These are phyloP conservation scores for Closterium sp. DNA, from an alignment of 139 green algal species.

Conservation along the genomic window DNA sequence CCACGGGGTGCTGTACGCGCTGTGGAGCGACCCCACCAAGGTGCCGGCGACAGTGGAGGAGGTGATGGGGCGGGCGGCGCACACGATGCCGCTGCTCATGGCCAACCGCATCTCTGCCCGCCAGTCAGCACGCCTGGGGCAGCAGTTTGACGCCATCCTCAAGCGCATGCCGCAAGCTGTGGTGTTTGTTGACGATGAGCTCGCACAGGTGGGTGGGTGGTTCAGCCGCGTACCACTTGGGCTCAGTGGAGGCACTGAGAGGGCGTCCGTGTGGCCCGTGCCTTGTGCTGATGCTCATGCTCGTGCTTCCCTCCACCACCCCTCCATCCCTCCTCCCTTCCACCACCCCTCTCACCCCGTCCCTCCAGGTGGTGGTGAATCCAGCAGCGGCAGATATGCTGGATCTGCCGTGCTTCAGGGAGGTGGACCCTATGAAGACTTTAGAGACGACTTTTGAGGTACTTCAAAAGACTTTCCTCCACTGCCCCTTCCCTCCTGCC, in stretches of 20 bases:
- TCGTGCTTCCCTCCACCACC: no score
- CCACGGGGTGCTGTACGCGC: background rate
- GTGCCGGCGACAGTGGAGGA: background rate
- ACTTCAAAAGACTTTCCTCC: no score
- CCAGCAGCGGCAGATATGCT: slow-evolving; percentile 23
- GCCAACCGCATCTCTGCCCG: background rate
- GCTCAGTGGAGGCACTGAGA: no score
- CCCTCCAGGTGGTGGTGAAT: slow-evolving; percentile 21
- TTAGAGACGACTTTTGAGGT: no score
- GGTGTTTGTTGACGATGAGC: slow-evolving; percentile 24
- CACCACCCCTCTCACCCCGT: no score
- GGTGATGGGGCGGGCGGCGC: background rate
- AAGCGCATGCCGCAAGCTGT: slow-evolving; percentile 33
- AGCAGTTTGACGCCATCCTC: slow-evolving; percentile 34
- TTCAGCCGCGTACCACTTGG: no score
- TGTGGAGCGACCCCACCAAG: background rate
- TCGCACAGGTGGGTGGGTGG: background rate
- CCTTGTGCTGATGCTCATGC: no score
- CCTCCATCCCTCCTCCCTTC: no score
- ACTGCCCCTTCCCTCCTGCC: no score
- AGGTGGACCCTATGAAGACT: slow-evolving; percentile 31
- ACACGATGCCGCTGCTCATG: slow-evolving; percentile 6
- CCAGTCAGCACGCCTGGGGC: background rate
- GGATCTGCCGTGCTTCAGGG: slow-evolving; percentile 25
- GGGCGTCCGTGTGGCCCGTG: no score